Percentiles rank a stretch among this genome's conserved stretches.
Conservation (phyloP, 805 yeast genomes). For the Debaryomyces prosopidis region DNA sequence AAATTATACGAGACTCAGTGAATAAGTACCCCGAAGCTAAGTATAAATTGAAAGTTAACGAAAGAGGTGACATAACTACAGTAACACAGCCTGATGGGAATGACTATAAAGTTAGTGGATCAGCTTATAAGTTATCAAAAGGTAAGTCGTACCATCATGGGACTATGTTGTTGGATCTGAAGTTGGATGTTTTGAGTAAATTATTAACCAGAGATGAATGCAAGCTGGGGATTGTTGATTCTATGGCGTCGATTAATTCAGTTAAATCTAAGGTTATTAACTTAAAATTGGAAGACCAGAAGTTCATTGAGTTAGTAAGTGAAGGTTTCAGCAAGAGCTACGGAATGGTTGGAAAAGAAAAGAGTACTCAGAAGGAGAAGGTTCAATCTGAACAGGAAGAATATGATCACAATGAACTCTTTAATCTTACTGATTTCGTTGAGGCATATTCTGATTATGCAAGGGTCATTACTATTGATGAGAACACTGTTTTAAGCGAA, state of each 20-base stretch:
- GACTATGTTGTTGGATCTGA: conserved; percentile 79
- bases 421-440: conserved; percentile 34
- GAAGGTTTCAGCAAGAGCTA: conserved; percentile 39
- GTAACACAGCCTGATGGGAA: conserved; percentile 19
- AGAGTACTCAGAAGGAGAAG: conserved; percentile 1
- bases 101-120: conserved; percentile 76
- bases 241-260: conserved; percentile 63
- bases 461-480: conserved; percentile 20
- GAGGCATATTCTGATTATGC: conserved; percentile 14
- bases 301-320: conserved; percentile 47
- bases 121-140: conserved; percentile 83
- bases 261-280: conserved; percentile 82
- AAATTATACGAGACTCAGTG: conserved; percentile 38
- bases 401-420: conserved; percentile 30
- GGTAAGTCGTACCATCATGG: conserved; percentile 94
- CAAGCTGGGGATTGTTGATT: conserved; percentile 40
- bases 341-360: conserved; percentile 12
- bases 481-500: conserved; percentile 26
- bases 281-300: conserved; percentile 44
- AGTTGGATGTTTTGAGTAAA: conserved; percentile 58
- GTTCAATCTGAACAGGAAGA: conserved; percentile 11
- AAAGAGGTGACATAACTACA: conserved; percentile 77
- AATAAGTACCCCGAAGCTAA: conserved; percentile 15
- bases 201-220: conserved; percentile 52
- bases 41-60: conserved; percentile 52